Percentiles rank a stretch among this genome's conserved stretches.
phyloP scores from a whole-genome alignment of 306 rosid genomes.

The Rosa persica region DNA sequence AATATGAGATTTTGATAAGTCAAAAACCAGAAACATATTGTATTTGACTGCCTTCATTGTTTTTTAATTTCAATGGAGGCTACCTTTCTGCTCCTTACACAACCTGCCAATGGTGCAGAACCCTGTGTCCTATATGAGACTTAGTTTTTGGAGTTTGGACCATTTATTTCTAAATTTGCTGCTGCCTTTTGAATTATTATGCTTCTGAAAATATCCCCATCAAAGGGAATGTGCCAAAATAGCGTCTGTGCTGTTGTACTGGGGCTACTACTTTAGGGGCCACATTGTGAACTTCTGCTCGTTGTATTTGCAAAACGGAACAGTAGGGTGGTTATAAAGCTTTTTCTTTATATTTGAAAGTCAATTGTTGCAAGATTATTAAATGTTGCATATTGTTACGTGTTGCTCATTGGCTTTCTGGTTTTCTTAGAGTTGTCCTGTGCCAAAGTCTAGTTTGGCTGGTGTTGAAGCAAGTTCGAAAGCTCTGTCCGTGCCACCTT shows the following conservation, averaged over 20 bases:
- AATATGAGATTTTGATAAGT: neutral
- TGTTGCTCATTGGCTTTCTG: conserved; percentile 28
- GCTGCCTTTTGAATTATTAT: neutral
- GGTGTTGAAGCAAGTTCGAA: conserved; percentile 39
- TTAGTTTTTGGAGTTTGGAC: neutral
- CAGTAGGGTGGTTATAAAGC: neutral
- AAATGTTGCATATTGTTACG: conserved; percentile 4
- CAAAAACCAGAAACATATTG: neutral
- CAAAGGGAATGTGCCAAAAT: neutral
- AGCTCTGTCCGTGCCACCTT: conserved; percentile 69
- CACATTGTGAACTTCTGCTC: neutral
- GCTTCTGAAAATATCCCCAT: neutral
- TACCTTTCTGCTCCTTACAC: neutral
- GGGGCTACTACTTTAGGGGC: neutral
- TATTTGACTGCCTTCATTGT: neutral
- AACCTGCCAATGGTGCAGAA: neutral
- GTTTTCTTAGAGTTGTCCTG: conserved; percentile 39
- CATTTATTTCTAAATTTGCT: neutral
- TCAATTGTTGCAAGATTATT: conserved; percentile 3
- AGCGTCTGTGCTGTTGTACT: neutral
- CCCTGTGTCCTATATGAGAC: neutral
- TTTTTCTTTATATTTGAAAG: neutral
- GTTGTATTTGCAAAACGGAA: neutral
- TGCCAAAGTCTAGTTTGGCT: conserved; percentile 38
- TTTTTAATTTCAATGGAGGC: neutral